phyloP scores from a whole-genome alignment of 148 eudicot species.

The Fagopyrum esculentum region DNA sequence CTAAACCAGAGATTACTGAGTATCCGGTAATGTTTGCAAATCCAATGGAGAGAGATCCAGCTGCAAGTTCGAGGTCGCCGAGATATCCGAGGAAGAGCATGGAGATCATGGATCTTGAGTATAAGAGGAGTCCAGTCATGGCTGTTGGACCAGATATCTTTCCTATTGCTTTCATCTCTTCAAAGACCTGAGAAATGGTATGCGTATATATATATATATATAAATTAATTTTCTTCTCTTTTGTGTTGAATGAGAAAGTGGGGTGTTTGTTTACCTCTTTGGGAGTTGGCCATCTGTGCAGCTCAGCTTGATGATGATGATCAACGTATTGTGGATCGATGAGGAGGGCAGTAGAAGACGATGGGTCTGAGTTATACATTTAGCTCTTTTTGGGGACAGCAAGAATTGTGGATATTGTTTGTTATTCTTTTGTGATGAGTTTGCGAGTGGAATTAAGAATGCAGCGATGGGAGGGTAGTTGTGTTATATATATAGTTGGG shows the following conservation, averaged over 20 bases:
- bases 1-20: slow-evolving; percentile 84
- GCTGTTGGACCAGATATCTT: slow-evolving; percentile 87
- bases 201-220: too few species aligned
- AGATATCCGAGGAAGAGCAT: slow-evolving; percentile 94
- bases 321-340: background rate
- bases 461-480: background rate
- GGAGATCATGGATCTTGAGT: slow-evolving; percentile 89
- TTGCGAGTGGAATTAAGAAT: background rate
- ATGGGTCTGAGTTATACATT: slow-evolving; percentile 9
- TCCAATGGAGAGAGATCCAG: slow-evolving; percentile 80
- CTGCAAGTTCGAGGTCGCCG: slow-evolving; percentile 84
- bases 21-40: slow-evolving; percentile 96
- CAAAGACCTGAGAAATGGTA: slow-evolving; percentile 38
- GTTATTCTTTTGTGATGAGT: background rate
- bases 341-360: slow-evolving; percentile 4
- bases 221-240: too few species aligned
- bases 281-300: slow-evolving; percentile 18
- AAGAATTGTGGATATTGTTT: background rate
- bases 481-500: background rate
- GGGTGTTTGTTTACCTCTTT: slow-evolving; percentile 1
- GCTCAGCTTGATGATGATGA: slow-evolving; percentile 6
- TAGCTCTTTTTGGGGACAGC: background rate
- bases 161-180: slow-evolving; percentile 76
- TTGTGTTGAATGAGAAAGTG: too few species aligned
- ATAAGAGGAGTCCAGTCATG: slow-evolving; percentile 63